These are phyloP conservation scores for Voacanga thouarsii DNA, from an alignment of 257 asterid species.

Conservation along the genomic window DNA sequence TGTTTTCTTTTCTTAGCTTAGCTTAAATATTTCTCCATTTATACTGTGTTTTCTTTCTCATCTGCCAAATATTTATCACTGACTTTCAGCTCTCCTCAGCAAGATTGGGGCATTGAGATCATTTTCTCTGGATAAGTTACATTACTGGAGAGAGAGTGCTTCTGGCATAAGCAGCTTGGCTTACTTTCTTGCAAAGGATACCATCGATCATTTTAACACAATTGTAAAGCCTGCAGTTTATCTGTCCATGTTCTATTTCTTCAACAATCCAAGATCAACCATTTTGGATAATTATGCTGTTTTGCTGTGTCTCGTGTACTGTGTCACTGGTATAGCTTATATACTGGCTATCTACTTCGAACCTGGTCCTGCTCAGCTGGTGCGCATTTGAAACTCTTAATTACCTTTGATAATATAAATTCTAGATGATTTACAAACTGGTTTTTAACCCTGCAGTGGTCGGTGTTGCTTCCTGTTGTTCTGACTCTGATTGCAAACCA, in stretches of 20 bases:
- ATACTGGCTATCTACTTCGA: slow-evolving; percentile 81
- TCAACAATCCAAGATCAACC: slow-evolving; percentile 92
- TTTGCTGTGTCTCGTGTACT: slow-evolving; percentile 77
- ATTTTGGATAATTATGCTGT: slow-evolving; percentile 71
- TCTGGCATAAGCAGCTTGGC: slow-evolving; percentile 99
- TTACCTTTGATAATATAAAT: neutral
- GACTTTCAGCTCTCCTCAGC: slow-evolving; percentile 62
- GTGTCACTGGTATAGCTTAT: slow-evolving; percentile 97
- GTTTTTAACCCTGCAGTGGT: slow-evolving; percentile 52
- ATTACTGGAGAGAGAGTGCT: slow-evolving; percentile 96
- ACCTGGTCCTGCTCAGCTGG: slow-evolving; percentile 93
- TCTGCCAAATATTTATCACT: slow-evolving; percentile 1
- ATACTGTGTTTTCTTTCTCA: neutral
- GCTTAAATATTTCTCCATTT: neutral
- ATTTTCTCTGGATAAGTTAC: slow-evolving; percentile 82
- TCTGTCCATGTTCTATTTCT: slow-evolving; percentile 94
- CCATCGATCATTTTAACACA: slow-evolving; percentile 82
- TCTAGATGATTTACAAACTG: neutral
- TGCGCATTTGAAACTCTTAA: slow-evolving; percentile 28
- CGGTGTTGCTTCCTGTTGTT: slow-evolving; percentile 88
- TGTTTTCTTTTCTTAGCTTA: neutral
- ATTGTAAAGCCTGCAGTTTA: slow-evolving; percentile 85
- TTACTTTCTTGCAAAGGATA: slow-evolving; percentile 85
- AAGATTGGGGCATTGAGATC: slow-evolving; percentile 96
- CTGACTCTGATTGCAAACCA: slow-evolving; percentile 87